These are phyloP conservation scores for Beauveria sp. DNA, from an alignment of 2,329 filamentous ascomycete species.

Conservation along the genomic window DNA sequence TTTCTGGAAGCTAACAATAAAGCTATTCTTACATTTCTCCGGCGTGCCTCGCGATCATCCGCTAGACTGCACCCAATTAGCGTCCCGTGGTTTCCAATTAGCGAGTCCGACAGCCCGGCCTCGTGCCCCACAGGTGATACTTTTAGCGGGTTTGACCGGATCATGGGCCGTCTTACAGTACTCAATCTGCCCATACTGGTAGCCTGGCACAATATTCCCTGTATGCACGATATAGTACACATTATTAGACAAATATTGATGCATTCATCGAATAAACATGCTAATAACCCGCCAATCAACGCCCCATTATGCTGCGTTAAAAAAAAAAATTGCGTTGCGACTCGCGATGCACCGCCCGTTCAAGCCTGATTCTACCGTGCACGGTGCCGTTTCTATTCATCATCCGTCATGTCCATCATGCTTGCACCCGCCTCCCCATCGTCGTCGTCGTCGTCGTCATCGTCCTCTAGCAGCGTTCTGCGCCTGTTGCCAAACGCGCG, in stretches of 20 bases:
- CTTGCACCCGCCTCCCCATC: conserved; percentile 32
- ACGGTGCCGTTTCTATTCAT: conserved; percentile 28
- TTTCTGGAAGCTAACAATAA: background rate
- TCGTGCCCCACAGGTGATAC: background rate
- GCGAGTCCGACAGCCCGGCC: background rate
- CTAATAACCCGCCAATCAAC: conserved; percentile 4
- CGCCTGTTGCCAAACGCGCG: conserved; percentile 29
- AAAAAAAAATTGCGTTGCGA: background rate
- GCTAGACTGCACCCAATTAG: background rate
- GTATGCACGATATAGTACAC: background rate
- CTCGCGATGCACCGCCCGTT: background rate
- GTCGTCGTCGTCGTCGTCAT: conserved; percentile 30
- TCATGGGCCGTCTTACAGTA: background rate
- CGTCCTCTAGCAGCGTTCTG: conserved; percentile 26
- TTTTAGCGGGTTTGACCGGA: background rate
- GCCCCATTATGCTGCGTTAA: background rate
- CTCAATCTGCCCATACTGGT: background rate
- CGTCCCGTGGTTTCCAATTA: background rate
- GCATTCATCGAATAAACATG: background rate
- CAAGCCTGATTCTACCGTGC: background rate
- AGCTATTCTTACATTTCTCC: too few relatives aligned
- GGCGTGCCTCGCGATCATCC: background rate
- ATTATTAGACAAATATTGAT: background rate
- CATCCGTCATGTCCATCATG: conserved; percentile 51
- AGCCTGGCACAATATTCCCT: too few relatives aligned